These are phyloP conservation scores for Diplodia seriata DNA, from an alignment of 2,329 filamentous ascomycete genomes.

Conservation along the genomic window DNA sequence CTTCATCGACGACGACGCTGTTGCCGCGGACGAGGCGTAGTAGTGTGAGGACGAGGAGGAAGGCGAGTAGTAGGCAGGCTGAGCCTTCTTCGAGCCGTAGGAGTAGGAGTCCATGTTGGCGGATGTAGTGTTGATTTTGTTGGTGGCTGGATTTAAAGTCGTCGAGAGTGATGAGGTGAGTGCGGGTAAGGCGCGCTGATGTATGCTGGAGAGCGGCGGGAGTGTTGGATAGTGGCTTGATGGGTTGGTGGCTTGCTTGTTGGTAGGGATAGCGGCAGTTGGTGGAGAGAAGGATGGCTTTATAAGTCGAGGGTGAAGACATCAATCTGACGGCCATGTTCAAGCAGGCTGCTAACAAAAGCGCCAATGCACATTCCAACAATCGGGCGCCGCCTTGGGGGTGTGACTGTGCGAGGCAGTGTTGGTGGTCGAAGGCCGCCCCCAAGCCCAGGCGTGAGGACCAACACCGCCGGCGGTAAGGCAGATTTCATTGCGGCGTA, in stretches of 20 bases:
- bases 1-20: conserved; percentile 29
- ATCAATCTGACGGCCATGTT: conserved; percentile 4
- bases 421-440: conserved; percentile 23
- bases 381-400: conserved; percentile 7
- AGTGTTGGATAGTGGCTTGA: conserved; percentile 12
- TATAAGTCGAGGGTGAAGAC: background rate
- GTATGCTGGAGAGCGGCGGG: conserved; percentile 16
- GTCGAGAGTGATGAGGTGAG: conserved; percentile 30
- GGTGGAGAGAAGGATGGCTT: conserved; percentile 9
- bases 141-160: conserved; percentile 17
- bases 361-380: conserved; percentile 19
- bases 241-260: conserved; percentile 22
- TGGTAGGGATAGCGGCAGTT: conserved; percentile 16
- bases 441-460: conserved; percentile 6
- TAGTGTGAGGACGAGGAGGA: conserved; percentile 18
- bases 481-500: conserved; percentile 16
- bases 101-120: conserved; percentile 25
- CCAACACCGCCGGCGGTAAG: conserved; percentile 15
- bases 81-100: conserved; percentile 12
- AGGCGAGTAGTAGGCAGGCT: conserved; percentile 20
- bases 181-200: conserved; percentile 23
- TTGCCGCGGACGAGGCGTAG: conserved; percentile 28
- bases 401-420: conserved; percentile 28
- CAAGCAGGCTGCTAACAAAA: conserved; percentile 20
- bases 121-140: conserved; percentile 7